These are phyloP conservation scores for Hanseniaspora meyeri DNA, from an alignment of 805 yeast species.

Conservation along the genomic window DNA sequence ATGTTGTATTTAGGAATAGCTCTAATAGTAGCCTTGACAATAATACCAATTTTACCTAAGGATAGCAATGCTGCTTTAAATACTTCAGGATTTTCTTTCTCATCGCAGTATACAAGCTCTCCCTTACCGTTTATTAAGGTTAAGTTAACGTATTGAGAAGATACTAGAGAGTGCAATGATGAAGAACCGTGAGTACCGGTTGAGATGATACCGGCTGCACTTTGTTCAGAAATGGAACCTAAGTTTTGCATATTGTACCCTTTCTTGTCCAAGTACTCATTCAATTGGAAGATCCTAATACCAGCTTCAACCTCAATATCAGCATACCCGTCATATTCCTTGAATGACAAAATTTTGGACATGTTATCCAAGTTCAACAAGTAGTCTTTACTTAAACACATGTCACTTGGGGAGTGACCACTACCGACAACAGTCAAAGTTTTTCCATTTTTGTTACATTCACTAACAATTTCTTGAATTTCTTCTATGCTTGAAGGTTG, in stretches of 20 bases:
- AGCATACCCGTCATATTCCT: conserved; percentile 52
- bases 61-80: conserved; percentile 77
- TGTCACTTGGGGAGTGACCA: conserved; percentile 87
- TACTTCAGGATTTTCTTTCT: conserved; percentile 47
- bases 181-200: conserved; percentile 97
- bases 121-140: conserved; percentile 69
- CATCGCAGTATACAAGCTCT: conserved; percentile 41
- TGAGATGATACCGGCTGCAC: conserved; percentile 87
- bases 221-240: conserved; percentile 89
- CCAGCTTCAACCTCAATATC: conserved; percentile 96
- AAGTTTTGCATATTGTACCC: conserved; percentile 78
- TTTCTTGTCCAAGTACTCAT: conserved; percentile 46
- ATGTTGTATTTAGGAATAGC: conserved; percentile 74
- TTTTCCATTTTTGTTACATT: conserved; percentile 46
- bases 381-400: conserved; percentile 72
- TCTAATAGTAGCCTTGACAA: conserved; percentile 73
- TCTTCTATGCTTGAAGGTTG: conserved; percentile 68
- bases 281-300: conserved; percentile 60
- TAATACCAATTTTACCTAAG: conserved; percentile 83
- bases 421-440: conserved; percentile 80
- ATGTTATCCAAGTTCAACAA: conserved; percentile 71
- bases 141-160: conserved; percentile 73
- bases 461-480: conserved; percentile 49
- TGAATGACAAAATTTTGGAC: conserved; percentile 39
- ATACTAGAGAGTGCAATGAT: conserved; percentile 79